Conservation (phyloP, 129 eudicot genomes). For the Ambrosia artemisiifolia region DNA sequence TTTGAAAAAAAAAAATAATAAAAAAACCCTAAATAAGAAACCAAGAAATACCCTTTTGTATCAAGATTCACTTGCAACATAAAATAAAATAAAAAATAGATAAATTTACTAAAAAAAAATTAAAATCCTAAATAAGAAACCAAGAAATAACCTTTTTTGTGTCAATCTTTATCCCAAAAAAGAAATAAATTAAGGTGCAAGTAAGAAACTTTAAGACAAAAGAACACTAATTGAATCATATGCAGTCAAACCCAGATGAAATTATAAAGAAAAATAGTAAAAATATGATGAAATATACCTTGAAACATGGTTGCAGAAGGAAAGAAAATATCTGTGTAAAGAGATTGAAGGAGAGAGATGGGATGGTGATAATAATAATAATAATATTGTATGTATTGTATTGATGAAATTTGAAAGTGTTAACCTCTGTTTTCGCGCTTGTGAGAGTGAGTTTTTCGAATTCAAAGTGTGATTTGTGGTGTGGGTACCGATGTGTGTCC, state of each 20-base stretch:
- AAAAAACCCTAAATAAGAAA: slow-evolving; percentile 8
- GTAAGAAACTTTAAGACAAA: background rate
- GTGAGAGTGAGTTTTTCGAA: slow-evolving; percentile 29
- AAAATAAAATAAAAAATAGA: background rate
- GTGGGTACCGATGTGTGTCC: slow-evolving; percentile 28
- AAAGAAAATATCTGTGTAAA: slow-evolving; percentile 3
- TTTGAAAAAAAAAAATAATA: background rate
- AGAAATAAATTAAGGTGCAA: slow-evolving; percentile 3
- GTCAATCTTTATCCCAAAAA: background rate
- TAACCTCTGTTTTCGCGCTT: slow-evolving; percentile 34
- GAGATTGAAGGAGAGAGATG: slow-evolving; percentile 12
- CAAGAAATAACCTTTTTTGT: background rate
- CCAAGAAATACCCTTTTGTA: background rate
- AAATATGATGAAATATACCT: slow-evolving; percentile 8
- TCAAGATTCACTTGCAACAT: background rate
- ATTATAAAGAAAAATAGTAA: background rate
- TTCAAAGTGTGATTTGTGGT: slow-evolving; percentile 17
- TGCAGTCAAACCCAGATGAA: background rate
- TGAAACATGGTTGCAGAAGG: slow-evolving; percentile 4
- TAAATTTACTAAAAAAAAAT: background rate
- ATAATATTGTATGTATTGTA: background rate
- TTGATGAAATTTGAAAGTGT: slow-evolving; percentile 27
- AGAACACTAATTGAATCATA: background rate
- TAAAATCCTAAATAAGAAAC: slow-evolving; percentile 12
- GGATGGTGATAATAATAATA: too few relatives aligned